Percentiles rank a stretch among this genome's conserved stretches.
phyloP scores from a whole-genome alignment of 345 rosid genomes.

The Boechera stricta region DNA sequence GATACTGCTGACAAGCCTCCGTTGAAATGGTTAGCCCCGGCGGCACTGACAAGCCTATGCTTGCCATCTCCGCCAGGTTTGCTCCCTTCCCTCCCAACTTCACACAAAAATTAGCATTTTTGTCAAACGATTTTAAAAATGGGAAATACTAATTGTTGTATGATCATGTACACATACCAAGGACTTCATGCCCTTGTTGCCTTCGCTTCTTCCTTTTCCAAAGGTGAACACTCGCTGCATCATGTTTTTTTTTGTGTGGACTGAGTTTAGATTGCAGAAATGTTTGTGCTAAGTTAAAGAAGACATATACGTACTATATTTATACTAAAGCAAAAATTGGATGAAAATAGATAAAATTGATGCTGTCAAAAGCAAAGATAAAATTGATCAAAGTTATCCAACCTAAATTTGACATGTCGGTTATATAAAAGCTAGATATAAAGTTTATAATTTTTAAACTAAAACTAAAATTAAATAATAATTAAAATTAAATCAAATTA shows the following conservation, averaged over 20 bases:
- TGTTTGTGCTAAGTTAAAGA: slow-evolving; percentile 24
- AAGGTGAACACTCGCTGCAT: slow-evolving; percentile 84
- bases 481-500: not conserved
- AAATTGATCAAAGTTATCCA: slow-evolving; percentile 18
- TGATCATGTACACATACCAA: slow-evolving; percentile 57
- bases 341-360: slow-evolving; percentile 18
- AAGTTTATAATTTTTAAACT: not conserved
- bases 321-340: slow-evolving; percentile 5
- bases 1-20: slow-evolving; percentile 88
- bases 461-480: not conserved
- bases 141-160: too few relatives aligned
- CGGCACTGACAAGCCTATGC: slow-evolving; percentile 92
- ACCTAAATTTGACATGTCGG: slow-evolving; percentile 19
- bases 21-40: slow-evolving; percentile 95
- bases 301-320: slow-evolving; percentile 12
- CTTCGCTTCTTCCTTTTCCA: slow-evolving; percentile 91
- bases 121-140: too few relatives aligned
- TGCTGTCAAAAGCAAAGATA: not conserved
- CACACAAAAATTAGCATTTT: not conserved
- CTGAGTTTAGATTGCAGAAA: slow-evolving; percentile 29
- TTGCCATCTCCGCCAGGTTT: slow-evolving; percentile 96
- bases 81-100: slow-evolving; percentile 99
- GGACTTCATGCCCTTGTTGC: slow-evolving; percentile 95
- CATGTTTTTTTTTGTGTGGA: slow-evolving; percentile 7
- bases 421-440: slow-evolving; percentile 28